phyloP scores from a whole-genome alignment of 306 rosid species.

The Ammopiptanthus mongolicus region DNA sequence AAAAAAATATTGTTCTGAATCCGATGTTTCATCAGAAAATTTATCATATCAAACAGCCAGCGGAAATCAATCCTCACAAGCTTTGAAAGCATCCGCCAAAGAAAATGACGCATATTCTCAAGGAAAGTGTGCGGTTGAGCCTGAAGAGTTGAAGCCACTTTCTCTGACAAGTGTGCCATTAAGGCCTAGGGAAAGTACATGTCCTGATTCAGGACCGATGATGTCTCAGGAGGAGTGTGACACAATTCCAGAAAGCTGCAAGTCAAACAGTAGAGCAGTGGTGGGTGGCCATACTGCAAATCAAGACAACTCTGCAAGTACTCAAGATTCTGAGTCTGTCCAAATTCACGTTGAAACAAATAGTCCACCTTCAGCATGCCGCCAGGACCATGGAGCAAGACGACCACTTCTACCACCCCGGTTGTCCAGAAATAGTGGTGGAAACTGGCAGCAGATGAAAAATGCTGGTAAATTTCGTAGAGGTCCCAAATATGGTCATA shows the following conservation, averaged over 20 bases:
- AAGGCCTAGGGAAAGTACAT: constrained; percentile 25
- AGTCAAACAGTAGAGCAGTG: constrained; percentile 24
- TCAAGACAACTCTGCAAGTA: constrained; percentile 33
- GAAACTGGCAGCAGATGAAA: constrained; percentile 42
- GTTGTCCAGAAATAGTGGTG: constrained; percentile 28
- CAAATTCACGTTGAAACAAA: constrained; percentile 34
- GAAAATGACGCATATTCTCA: constrained; percentile 31
- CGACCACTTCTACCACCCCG: constrained; percentile 33
- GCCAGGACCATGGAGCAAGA: constrained; percentile 29
- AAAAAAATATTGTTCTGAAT: constrained; percentile 21
- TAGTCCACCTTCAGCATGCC: constrained; percentile 33
- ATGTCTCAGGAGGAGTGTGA: constrained; percentile 24
- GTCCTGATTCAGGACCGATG: constrained; percentile 26
- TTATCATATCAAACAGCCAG: constrained; percentile 27
- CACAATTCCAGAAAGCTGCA: constrained; percentile 37
- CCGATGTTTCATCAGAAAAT: constrained; percentile 29
- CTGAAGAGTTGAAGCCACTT: constrained; percentile 41
- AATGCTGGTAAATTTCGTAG: constrained; percentile 38
- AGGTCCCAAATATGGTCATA: constrained; percentile 42
- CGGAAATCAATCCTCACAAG: constrained; percentile 35
- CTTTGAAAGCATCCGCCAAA: constrained; percentile 34
- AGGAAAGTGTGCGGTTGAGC: constrained; percentile 30
- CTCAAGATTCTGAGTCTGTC: constrained; percentile 42
- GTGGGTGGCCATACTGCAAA: constrained; percentile 27
- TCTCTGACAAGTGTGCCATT: constrained; percentile 37